phyloP scores from a whole-genome alignment of 257 asterid species.

The Solanum lycopersicoides region DNA sequence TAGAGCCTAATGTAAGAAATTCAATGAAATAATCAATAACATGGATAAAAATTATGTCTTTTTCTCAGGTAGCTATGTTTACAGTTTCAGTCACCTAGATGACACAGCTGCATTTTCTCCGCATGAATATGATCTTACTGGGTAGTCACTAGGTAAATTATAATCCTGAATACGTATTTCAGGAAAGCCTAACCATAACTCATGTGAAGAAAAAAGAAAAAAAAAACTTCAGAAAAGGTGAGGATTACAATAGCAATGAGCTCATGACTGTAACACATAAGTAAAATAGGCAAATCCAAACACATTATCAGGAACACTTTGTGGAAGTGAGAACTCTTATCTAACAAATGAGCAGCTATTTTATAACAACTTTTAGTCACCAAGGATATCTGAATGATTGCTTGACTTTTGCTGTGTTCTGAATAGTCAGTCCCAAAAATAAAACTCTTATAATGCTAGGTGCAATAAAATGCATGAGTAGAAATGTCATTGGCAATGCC shows the following conservation, averaged over 20 bases:
- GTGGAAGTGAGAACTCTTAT: neutral
- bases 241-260: neutral
- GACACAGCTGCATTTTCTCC: neutral
- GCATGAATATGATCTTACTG: neutral
- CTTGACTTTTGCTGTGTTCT: neutral
- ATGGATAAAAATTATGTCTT: neutral
- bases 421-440: neutral
- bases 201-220: neutral
- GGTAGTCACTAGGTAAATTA: neutral
- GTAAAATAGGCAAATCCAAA: neutral
- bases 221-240: neutral
- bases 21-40: conserved; percentile 3
- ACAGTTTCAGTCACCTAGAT: neutral
- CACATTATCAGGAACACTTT: neutral
- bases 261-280: neutral
- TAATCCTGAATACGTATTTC: neutral
- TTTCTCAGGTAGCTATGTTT: neutral
- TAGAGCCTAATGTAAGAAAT: conserved; percentile 40
- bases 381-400: neutral
- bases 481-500: neutral
- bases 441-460: neutral
- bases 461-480: neutral
- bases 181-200: neutral
- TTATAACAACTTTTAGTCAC: neutral
- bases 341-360: neutral